Base-by-base conservation (phyloP, 75 land plant species). In the Pinus albicaulis region DNA sequence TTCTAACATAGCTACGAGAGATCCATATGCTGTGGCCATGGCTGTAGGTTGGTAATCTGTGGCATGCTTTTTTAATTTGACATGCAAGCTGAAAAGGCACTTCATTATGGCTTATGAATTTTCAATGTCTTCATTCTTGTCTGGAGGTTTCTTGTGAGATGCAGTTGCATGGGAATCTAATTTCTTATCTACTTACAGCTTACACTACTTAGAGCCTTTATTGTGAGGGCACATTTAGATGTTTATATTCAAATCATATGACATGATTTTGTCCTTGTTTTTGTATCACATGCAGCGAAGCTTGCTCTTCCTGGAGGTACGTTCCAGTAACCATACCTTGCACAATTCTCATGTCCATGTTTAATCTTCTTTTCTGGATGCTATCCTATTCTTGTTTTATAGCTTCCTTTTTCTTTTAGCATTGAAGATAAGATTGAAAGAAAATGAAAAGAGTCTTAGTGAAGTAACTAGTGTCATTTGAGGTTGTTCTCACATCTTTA, bases 11-110 rank as follows among this genome's bases (percentile, higher is more conserved):
- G 95, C 99, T 60, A 66, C 84, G 26, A 87, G 75, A 76, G 99
- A 96, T 76, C 91, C 93, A n/a, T 95, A 93, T 83, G 89, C 91
- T 62, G 99, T 94, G 71, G 99, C 99, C 24, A 94, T 96, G 98
- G 93, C 98, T 22, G 83, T 96, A 81, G 99, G 99, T 96, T 25
- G 7, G 41, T 17, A 17, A 41, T 17, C 19, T 24, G 14, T 73
- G 38, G 28, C 22, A 57, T 19, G 24, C 12, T 23, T 44, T 61
- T 17, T 22, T 28, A 31, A 64, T 64, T 64, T 17, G 8, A 34
- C 38, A 17, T 64, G 19, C 68, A 34, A 64, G 17, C n/a, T 31
- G 7, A 64, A 61, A 31, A 64, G 68, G 68, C 8, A 6, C 19
- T 20, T 64, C 19, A 1, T 17, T 0, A 28, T 34, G 38, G 16